phyloP scores from a whole-genome alignment of 192 early-diverging fungal species.

The Coemansia sp. region DNA sequence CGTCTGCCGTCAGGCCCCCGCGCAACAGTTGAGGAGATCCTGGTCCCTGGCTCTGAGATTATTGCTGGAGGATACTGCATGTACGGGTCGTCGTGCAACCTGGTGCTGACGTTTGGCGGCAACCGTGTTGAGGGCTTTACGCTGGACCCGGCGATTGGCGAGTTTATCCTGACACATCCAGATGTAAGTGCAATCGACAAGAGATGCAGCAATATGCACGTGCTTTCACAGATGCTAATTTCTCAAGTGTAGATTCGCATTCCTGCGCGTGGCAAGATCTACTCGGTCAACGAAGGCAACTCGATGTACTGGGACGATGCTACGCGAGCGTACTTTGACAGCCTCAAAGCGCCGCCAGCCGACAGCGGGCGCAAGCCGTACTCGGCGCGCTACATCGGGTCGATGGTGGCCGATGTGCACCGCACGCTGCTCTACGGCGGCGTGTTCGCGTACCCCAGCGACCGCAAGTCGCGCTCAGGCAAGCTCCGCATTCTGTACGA shows the following conservation, averaged over 20 bases:
- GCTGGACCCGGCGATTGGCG: constrained; percentile 93
- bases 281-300: constrained; percentile 98
- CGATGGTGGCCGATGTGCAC: constrained; percentile 99
- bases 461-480: constrained; percentile 75
- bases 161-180: constrained; percentile 98
- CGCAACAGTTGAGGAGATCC: constrained; percentile 70
- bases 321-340: constrained; percentile 84
- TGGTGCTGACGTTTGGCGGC: constrained; percentile 76
- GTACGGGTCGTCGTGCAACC: constrained; percentile 88
- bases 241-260: constrained; percentile 55
- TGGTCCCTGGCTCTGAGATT: constrained; percentile 88
- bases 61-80: constrained; percentile 96
- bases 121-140: constrained; percentile 91
- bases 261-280: constrained; percentile 87
- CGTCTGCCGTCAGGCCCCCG: constrained; percentile 59
- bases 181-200: constrained; percentile 34
- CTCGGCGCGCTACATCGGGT: constrained; percentile 93
- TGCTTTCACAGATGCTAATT: constrained; percentile 10
- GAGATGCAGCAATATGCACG: background rate
- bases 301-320: constrained; percentile 86
- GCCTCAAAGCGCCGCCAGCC: constrained; percentile 78
- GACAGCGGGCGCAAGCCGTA: constrained; percentile 79
- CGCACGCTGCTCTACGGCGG: constrained; percentile 90
- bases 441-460: constrained; percentile 86
- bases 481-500: constrained; percentile 97